Evolutionary conservation across 768 basidiomycete species (phyloP), one percentile per base, ranked within the genome.

Genomic region (Boletus rubroflammeus): DNA sequence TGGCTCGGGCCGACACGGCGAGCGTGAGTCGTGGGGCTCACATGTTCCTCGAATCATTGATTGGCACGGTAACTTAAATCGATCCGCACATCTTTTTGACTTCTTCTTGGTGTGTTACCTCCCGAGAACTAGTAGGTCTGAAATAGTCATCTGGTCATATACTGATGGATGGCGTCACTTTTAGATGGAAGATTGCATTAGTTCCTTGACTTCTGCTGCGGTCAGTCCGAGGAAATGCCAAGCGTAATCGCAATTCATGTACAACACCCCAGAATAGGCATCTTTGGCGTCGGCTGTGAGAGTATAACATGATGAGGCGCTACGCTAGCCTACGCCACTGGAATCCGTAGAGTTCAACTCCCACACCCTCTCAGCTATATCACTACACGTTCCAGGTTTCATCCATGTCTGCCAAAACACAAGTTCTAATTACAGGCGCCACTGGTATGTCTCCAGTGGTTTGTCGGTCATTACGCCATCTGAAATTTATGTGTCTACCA

Each of bases 331-430:
- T n/a, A n/a, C n/a, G n/a, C n/a, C 25, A n/a, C 31, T 14, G 5
- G 1, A 46, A 25, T 32, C 23, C 10, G 17, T 6, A 46, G 10
- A 32, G 25, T n/a, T n/a, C n/a, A n/a, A n/a, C n/a, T n/a, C n/a
- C n/a, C n/a, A 9, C 6, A 6, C 8, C 39, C 13, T 11, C 38
- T 21, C 25, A 19, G 5, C 36, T 5, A n/a, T n/a, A n/a, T n/a
- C n/a, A 14, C 19, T 13, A 13, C 13, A 19, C 31, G 0, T 17
- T 15, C 13, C n/a, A n/a, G n/a, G n/a, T n/a, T n/a, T n/a, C n/a
- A n/a, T n/a, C n/a, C 21, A 65, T 65, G 63, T 42, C 60, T 45
- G 1, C 55, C 6, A 66, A 65, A 51, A 63, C 64, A 0, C 64
- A 56, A 23, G 23, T 65, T 1, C 54, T 65, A 31, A 25, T 65